phyloP scores from a whole-genome alignment of 1,139 yeast genomes.

The Magnusiomyces ingens region DNA sequence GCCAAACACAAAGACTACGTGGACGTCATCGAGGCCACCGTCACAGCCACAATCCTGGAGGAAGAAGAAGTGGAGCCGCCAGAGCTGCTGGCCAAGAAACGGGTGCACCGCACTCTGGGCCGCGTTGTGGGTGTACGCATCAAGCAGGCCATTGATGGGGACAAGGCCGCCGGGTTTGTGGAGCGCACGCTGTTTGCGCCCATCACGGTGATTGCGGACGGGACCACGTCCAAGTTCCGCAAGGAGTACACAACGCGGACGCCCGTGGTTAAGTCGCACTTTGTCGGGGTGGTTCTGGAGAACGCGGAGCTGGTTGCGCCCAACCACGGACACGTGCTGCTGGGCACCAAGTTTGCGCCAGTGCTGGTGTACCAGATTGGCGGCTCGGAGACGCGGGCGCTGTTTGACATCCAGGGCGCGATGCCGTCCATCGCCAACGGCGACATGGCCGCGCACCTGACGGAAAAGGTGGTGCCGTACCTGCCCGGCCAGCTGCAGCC shows the following conservation, averaged over 20 bases:
- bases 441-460: constrained; percentile 56
- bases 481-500: constrained; percentile 62
- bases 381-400: constrained; percentile 72
- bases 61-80: constrained; percentile 30
- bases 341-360: constrained; percentile 77
- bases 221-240: constrained; percentile 89
- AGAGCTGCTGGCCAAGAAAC: background rate
- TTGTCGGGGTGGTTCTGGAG: constrained; percentile 72
- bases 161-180: constrained; percentile 18
- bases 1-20: constrained; percentile 50
- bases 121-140: constrained; percentile 61
- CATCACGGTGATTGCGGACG: constrained; percentile 80
- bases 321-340: constrained; percentile 81
- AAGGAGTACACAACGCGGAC: constrained; percentile 55
- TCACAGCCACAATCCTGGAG: constrained; percentile 52
- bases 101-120: constrained; percentile 20
- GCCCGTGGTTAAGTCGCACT: constrained; percentile 73
- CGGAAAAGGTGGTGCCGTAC: constrained; percentile 53
- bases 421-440: constrained; percentile 62
- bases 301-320: constrained; percentile 68
- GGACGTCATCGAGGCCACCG: constrained; percentile 76
- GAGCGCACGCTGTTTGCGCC: constrained; percentile 44
- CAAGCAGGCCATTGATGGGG: constrained; percentile 7
- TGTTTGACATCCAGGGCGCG: constrained; percentile 74
- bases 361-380: constrained; percentile 82